Percentiles rank a stretch among this genome's conserved stretches.
These are phyloP conservation scores for Hibiscus trionum DNA, from an alignment of 345 rosid genomes.

Conservation along the genomic window DNA sequence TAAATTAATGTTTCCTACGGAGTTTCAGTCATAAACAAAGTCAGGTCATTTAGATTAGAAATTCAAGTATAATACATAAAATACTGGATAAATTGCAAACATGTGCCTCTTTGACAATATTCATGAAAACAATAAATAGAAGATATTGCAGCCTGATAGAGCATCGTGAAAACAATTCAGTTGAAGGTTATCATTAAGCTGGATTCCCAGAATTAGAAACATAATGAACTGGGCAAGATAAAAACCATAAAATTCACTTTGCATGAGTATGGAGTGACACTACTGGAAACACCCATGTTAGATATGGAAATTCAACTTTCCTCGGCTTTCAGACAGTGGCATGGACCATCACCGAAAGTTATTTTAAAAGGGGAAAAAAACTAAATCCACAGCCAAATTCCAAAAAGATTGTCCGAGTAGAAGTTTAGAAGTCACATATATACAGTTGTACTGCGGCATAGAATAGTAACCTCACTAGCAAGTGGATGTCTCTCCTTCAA, in stretches of 20 bases:
- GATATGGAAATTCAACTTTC: not conserved
- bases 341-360: slow-evolving; percentile 1
- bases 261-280: not conserved
- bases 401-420: not conserved
- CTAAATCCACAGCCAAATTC: not conserved
- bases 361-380: not conserved
- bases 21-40: not conserved
- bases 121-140: not conserved
- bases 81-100: not conserved
- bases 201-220: not conserved
- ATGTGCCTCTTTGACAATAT: not conserved
- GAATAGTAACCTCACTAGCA: slow-evolving; percentile 78
- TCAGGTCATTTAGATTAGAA: not conserved
- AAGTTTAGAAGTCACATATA: not conserved
- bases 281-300: not conserved
- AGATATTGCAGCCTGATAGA: not conserved
- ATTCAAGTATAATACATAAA: not conserved
- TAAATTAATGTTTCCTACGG: not conserved
- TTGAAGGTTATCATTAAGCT: not conserved
- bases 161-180: not conserved
- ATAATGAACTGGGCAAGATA: not conserved
- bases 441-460: not conserved
- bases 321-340: not conserved
- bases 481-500: slow-evolving; percentile 85
- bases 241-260: not conserved